phyloP scores from a whole-genome alignment of 208 protist genomes.

The Trypanosoma cruzi region DNA sequence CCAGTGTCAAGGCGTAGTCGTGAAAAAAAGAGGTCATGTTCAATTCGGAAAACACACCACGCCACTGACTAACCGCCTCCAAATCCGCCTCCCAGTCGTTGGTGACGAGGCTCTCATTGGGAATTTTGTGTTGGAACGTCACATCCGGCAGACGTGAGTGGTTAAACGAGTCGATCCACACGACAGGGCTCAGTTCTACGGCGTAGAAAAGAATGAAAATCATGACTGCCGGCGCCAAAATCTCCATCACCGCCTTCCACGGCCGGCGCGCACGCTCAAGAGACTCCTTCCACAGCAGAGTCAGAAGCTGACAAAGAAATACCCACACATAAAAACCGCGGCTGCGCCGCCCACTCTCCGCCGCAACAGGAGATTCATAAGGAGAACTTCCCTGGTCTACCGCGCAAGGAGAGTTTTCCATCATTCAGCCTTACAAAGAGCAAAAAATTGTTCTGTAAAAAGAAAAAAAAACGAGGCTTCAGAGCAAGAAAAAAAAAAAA shows the following conservation, averaged over 20 bases:
- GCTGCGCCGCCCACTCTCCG: neutral
- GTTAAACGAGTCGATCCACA: constrained; percentile 18
- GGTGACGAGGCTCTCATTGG: constrained; percentile 18
- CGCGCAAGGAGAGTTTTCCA: neutral
- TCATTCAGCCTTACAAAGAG: neutral
- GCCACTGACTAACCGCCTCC: constrained; percentile 5
- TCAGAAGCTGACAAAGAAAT: constrained; percentile 6
- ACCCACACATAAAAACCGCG: neutral
- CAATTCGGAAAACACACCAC: constrained; percentile 13
- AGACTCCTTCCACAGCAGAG: constrained; percentile 21
- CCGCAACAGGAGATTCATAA: neutral
- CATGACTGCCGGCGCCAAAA: constrained; percentile 16
- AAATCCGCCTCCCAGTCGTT: constrained; percentile 7
- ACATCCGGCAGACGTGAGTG: constrained; percentile 4
- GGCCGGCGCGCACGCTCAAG: constrained; percentile 14
- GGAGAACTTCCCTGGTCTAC: neutral
- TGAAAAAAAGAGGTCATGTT: constrained; percentile 19
- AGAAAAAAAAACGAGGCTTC: neutral
- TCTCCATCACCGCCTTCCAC: neutral
- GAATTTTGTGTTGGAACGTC: neutral
- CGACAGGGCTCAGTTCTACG: constrained; percentile 5
- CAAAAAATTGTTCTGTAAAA: neutral
- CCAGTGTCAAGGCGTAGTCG: constrained; percentile 6
- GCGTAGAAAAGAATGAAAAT: constrained; percentile 16
- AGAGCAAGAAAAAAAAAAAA: neutral